Conservation (phyloP, 352 stramenopile genomes). For the Pythium brachiatum region DNA sequence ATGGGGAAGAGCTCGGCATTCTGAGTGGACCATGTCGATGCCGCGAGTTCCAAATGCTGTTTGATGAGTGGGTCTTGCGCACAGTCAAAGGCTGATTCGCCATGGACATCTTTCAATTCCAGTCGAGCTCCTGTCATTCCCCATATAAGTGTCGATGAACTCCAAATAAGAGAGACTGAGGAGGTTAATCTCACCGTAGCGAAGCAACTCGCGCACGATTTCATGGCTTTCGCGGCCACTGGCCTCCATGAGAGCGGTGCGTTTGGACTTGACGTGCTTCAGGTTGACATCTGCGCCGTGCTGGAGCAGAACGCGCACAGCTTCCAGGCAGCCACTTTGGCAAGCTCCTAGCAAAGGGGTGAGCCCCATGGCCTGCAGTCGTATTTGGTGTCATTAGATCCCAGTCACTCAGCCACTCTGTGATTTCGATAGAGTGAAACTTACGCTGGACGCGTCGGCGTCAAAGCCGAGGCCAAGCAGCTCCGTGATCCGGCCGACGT, state of each 20-base stretch:
- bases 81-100: slow-evolving; percentile 46
- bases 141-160: not conserved
- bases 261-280: slow-evolving; percentile 45
- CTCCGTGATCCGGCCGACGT: slow-evolving; percentile 44
- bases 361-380: slow-evolving; percentile 56
- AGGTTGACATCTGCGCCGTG: slow-evolving; percentile 51
- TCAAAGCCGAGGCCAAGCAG: slow-evolving; percentile 53
- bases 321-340: slow-evolving; percentile 43
- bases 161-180: not conserved
- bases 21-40: slow-evolving; percentile 11
- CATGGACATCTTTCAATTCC: slow-evolving; percentile 39
- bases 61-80: slow-evolving; percentile 34
- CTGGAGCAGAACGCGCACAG: slow-evolving; percentile 45
- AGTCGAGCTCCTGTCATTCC: slow-evolving; percentile 36
- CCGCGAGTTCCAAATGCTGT: slow-evolving; percentile 34
- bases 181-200: slow-evolving; percentile 38
- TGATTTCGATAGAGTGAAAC: not conserved
- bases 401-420: not conserved
- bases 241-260: slow-evolving; percentile 66
- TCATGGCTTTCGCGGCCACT: slow-evolving; percentile 31
- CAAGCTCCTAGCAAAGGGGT: slow-evolving; percentile 59
- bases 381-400: not conserved
- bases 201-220: slow-evolving; percentile 56
- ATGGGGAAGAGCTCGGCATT: slow-evolving; percentile 38
- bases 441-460: slow-evolving; percentile 55